Percentiles rank a stretch among this genome's conserved stretches.
Conservation (phyloP, 202 grass and related monocot species). For the Carex arenaria region DNA sequence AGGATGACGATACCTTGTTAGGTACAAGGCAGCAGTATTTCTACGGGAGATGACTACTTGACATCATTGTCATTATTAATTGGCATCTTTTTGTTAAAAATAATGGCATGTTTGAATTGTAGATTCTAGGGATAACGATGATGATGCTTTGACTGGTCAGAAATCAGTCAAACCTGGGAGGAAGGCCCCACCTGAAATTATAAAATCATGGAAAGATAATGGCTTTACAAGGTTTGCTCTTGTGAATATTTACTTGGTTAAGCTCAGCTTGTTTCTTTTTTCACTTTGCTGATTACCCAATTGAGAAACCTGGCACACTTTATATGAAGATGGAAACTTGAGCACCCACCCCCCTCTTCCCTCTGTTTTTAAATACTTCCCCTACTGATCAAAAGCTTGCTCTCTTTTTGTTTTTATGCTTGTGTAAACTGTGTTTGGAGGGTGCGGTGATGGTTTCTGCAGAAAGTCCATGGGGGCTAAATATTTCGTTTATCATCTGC, state of each 20-base stretch:
- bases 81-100: constrained; percentile 1
- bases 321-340: too few species aligned
- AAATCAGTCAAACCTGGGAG: constrained; percentile 50
- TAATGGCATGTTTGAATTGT: constrained; percentile 26
- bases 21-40: constrained; percentile 32
- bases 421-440: neutral
- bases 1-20: constrained; percentile 37
- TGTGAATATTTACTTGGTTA: neutral
- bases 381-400: neutral
- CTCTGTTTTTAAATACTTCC: neutral
- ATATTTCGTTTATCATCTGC: neutral
- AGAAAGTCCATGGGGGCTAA: neutral
- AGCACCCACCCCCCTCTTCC: too few species aligned
- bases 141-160: constrained; percentile 32
- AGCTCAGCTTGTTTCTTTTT: neutral
- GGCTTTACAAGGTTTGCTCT: constrained; percentile 76
- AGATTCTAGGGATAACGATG: constrained; percentile 32
- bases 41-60: neutral
- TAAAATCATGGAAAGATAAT: constrained; percentile 78
- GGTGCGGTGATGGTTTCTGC: neutral
- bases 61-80: neutral
- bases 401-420: neutral
- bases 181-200: constrained; percentile 43
- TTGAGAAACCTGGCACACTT: neutral
- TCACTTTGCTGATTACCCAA: neutral